Percentiles rank a stretch among this genome's conserved stretches.
Conservation (phyloP, 805 yeast genomes). For the Ogataea ramenticola region DNA sequence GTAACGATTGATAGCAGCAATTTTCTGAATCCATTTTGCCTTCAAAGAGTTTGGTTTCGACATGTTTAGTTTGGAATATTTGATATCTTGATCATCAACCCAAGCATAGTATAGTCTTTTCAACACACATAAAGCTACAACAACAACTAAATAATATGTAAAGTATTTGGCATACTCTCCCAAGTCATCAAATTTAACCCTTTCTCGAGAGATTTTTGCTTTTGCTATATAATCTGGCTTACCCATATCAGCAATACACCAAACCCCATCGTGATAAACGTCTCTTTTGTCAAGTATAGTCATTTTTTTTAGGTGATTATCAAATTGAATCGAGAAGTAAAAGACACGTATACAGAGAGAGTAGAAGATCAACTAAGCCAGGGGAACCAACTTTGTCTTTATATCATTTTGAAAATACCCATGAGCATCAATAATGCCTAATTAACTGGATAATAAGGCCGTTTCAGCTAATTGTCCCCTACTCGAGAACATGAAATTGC, state of each 20-base stretch:
- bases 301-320: no score
- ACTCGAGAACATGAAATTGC: no score
- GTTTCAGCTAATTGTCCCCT: no score
- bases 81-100: slow-evolving; percentile 10
- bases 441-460: no score
- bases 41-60: no score
- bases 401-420: no score
- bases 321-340: no score
- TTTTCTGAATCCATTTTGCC: slow-evolving; percentile 10
- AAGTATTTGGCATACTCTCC: slow-evolving; percentile 30
- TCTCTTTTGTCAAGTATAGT: slow-evolving; percentile 7
- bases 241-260: slow-evolving; percentile 29
- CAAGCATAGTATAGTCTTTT: slow-evolving; percentile 18
- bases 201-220: slow-evolving; percentile 23
- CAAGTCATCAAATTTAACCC: slow-evolving; percentile 22
- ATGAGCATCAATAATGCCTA: no score
- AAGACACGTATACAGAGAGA: no score
- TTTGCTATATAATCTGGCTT: slow-evolving; percentile 17
- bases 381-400: no score
- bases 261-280: slow-evolving; percentile 25
- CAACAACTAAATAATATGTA: slow-evolving; percentile 32
- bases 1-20: slow-evolving; percentile 24
- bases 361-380: no score
- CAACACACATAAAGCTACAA: slow-evolving; percentile 26
- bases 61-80: slow-evolving; percentile 1